phyloP scores from a whole-genome alignment of 2,329 filamentous ascomycete species.

The Ophiostoma ips region DNA sequence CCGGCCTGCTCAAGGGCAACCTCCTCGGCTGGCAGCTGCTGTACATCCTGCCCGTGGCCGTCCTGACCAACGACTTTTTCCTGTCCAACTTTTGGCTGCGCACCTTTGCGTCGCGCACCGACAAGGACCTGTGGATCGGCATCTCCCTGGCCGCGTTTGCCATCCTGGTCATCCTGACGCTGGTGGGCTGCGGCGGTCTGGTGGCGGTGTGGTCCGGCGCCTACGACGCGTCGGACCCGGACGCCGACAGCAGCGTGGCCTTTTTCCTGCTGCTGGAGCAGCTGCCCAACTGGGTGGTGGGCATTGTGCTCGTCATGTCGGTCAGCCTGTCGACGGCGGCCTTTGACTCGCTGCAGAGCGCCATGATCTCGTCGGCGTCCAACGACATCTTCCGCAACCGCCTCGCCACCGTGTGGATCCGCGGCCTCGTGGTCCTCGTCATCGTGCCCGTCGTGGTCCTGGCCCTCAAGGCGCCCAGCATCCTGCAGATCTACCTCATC shows the following conservation, averaged over 20 bases:
- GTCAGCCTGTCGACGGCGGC: constrained; percentile 62
- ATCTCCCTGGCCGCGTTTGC: constrained; percentile 51
- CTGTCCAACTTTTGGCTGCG: constrained; percentile 74
- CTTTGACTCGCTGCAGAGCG: constrained; percentile 68
- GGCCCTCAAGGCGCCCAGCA: constrained; percentile 57
- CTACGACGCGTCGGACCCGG: constrained; percentile 42
- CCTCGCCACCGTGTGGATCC: constrained; percentile 62
- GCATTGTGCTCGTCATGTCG: constrained; percentile 68
- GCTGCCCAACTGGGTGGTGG: constrained; percentile 69
- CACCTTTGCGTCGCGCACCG: constrained; percentile 65
- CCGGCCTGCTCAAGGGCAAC: constrained; percentile 52
- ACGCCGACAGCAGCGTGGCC: constrained; percentile 48
- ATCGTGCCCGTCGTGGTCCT: constrained; percentile 64
- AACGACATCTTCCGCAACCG: constrained; percentile 78
- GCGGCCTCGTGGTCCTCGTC: constrained; percentile 52
- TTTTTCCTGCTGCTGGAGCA: constrained; percentile 63
- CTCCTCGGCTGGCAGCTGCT: constrained; percentile 74
- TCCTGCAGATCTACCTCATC: constrained; percentile 72
- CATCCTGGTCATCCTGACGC: constrained; percentile 54
- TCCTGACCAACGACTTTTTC: constrained; percentile 79
- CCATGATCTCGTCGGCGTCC: constrained; percentile 67
- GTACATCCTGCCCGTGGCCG: constrained; percentile 69
- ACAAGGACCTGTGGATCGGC: constrained; percentile 65
- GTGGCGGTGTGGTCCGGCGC: constrained; percentile 68
- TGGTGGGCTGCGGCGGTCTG: constrained; percentile 60